phyloP scores from a whole-genome alignment of 2,329 filamentous ascomycete species.

The Lachnellula cervina region DNA sequence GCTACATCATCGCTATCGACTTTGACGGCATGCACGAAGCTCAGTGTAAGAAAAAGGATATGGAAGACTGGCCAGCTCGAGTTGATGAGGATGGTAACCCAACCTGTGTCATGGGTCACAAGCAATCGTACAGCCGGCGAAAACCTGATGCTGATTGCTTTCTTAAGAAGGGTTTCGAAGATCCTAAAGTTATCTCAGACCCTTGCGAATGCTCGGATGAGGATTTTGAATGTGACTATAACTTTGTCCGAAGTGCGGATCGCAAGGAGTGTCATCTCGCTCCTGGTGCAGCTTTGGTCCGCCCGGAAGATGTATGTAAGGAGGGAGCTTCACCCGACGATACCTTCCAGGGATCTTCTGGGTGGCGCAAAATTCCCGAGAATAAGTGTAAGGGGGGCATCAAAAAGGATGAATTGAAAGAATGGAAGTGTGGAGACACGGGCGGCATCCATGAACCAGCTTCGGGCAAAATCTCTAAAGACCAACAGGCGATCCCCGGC shows the following conservation, averaged over 20 bases:
- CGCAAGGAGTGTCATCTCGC: constrained; percentile 63
- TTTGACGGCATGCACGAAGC: constrained; percentile 77
- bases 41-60: constrained; percentile 74
- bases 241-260: constrained; percentile 67
- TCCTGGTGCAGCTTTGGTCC: constrained; percentile 46
- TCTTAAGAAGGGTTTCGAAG: constrained; percentile 78
- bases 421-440: constrained; percentile 70
- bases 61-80: constrained; percentile 86
- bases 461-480: constrained; percentile 61
- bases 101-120: constrained; percentile 93
- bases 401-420: constrained; percentile 66
- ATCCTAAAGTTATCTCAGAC: constrained; percentile 64
- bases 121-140: constrained; percentile 76
- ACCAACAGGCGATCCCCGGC: constrained; percentile 58
- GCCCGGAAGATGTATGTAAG: constrained; percentile 71
- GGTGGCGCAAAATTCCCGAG: constrained; percentile 87
- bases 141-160: constrained; percentile 89
- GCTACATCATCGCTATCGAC: constrained; percentile 70
- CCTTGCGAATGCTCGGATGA: constrained; percentile 74
- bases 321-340: constrained; percentile 39
- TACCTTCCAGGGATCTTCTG: constrained; percentile 79
- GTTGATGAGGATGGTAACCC: constrained; percentile 74
- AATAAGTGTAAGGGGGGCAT: constrained; percentile 65
- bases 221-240: constrained; percentile 97
- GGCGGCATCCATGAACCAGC: constrained; percentile 41